Percentiles rank a stretch among this genome's conserved stretches.
Conservation (phyloP, 1,284 basidiomycete species). For the Trichosporon ovoides region DNA sequence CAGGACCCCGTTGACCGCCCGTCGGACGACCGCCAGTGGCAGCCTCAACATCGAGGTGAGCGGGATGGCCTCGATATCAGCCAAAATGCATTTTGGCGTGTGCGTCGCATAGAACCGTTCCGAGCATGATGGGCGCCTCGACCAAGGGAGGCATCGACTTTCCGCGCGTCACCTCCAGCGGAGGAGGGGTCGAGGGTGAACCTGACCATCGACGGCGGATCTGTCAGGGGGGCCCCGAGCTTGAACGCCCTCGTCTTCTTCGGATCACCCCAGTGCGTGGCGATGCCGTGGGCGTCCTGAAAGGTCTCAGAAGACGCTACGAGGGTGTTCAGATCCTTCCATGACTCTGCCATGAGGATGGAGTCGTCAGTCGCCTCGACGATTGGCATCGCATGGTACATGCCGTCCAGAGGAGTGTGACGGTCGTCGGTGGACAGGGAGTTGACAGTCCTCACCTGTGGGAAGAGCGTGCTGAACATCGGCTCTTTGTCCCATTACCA, state of each 20-base stretch:
- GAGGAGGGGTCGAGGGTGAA: too few relatives aligned
- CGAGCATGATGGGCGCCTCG: too few relatives aligned
- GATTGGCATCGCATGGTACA: not conserved
- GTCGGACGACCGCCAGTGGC: not conserved
- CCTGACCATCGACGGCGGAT: too few relatives aligned
- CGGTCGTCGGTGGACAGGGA: not conserved
- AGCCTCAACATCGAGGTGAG: not conserved
- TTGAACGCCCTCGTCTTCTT: slow-evolving; percentile 17
- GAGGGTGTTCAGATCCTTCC: not conserved
- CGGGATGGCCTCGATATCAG: not conserved
- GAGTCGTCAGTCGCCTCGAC: slow-evolving; percentile 22
- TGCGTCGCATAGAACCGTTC: too few relatives aligned
- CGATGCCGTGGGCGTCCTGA: slow-evolving; percentile 14
- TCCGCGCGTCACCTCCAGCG: too few relatives aligned
- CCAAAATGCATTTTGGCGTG: not conserved
- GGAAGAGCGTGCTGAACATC: slow-evolving; percentile 11
- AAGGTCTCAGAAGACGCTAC: slow-evolving; percentile 6
- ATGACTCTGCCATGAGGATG: not conserved
- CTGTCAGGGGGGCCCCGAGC: slow-evolving; percentile 8
- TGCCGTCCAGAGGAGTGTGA: not conserved
- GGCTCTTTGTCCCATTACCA: slow-evolving; percentile 29
- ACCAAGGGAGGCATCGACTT: too few relatives aligned
- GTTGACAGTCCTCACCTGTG: not conserved
- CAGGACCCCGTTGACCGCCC: not conserved
- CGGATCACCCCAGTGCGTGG: slow-evolving; percentile 11